Base-by-base conservation (phyloP, 371 early-diverging fungal species). In the Lichtheimia ornata region DNA sequence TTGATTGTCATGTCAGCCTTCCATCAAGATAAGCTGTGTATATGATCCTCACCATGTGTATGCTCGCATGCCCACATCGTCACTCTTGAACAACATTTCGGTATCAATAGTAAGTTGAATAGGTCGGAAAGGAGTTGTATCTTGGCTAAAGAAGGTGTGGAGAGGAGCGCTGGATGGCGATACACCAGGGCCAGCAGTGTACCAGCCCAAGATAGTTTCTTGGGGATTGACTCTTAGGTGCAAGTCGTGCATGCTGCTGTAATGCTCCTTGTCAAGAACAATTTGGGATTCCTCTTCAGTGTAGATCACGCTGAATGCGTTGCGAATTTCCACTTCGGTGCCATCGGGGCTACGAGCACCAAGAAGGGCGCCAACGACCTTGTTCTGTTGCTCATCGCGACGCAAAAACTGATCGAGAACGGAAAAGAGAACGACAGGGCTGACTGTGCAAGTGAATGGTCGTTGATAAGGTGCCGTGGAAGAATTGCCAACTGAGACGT, bases 181-280 rank as follows among this genome's bases (percentile, higher is more conserved):
- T 69, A 94, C 73, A 55, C 74, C 63, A 35, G 77, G 71, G 27
- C 91, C 92, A 41, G 91, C 88, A 18, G 95, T 88, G 63, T 97
- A 88, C 97, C 97, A 97, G 59, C 97, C 97, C 50, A 97, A 87
- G 66, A 96, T 87, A 53, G 85, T 79, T 73, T 96, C 96, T 64
- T 91, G 89, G n/a, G 94, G 84, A 67, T 94, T 94, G 24, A 93
- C 94, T 61, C 90, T 85, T 72, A 88, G 90, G 73, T 95, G 94
- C 60, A 95, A 86, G 58, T 88, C 87, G 67, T 86, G 89, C 93
- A 95, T 92, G 56, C 80, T 85, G 51, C 80, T 81, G 72, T 96
- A 92, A 79, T 94, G 90, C 53, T 95, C 96, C 81, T 90, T 89
- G 66, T 97, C 97, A 47, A 97, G 79, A 53, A 84, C 83, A 63